Evolutionary conservation across 2,329 filamentous ascomycete genomes (phyloP), one percentile per base, ranked within the genome.

Genomic region (Neodidymelliopsis sp.): DNA sequence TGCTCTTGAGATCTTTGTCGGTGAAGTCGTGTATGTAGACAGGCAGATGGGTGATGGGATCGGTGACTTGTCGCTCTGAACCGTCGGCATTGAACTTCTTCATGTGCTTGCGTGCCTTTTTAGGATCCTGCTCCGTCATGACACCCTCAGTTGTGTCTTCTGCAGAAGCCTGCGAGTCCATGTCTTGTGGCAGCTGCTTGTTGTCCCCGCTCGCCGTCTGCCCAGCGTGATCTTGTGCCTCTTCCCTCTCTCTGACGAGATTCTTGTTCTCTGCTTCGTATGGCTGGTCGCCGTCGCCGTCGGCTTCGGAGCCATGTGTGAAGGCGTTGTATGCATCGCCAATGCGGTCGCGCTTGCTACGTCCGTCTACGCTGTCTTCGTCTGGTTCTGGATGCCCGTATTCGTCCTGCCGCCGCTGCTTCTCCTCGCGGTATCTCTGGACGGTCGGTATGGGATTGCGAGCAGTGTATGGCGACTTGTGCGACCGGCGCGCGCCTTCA

Each of bases 31-130:
- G 84, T 25, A 89, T 86, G 25, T 74, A 76, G 36, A 89, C 79
- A 2, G 86, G 86, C 2, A 90, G 76, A 70, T 90, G 87, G 1
- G 87, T 90, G 28, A 90, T 80, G 0, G 87, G 87, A 62, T 90
- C 87, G 1, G 86, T 90, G 35, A 90, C 87, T 64, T 87, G 79
- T 50, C 81, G 75, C 49, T 79, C 77, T 19, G 78, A 76, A 22
- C 76, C 72, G 48, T 79, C 76, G 22, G 76, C 72, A 34, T 69
- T 74, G 49, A 71, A 72, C 49, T 80, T 76, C 62, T 81, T 79
- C 74, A 81, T 76, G 10, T 67, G 58, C 63, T 81, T 81, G 28
- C 79, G 68, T 50, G 75, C 74, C 52, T 77, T 69, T 59, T 76
- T 78, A 1, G 78, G 75, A 46, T 80, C 71, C 41, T 57, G 53